Percentiles rank a stretch among this genome's conserved stretches.
Evolutionary conservation across 1,284 basidiomycete genomes (phyloP).

Genomic region (Thelephora terrestris): DNA sequence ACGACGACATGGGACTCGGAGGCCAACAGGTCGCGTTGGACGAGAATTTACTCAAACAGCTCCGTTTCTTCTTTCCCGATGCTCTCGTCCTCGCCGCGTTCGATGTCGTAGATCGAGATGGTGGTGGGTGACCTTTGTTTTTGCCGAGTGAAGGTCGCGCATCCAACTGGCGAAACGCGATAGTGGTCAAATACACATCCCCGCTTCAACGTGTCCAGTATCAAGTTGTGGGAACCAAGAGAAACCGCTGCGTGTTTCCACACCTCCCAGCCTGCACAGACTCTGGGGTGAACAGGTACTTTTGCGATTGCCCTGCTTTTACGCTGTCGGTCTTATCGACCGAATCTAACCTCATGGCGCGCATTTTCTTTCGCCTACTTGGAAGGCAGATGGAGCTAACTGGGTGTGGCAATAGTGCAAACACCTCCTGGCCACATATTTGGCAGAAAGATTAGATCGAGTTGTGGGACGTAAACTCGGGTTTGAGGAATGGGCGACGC

Average conservation of each 20-base stretch:
- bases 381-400: neutral
- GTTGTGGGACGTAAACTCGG: neutral
- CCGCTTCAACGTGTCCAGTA: constrained; percentile 49
- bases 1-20: too few species aligned
- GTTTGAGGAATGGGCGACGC: neutral
- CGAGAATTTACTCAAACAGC: constrained; percentile 42
- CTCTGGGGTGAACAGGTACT: constrained; percentile 32
- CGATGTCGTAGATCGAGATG: constrained; percentile 59
- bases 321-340: constrained; percentile 48
- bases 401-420: constrained; percentile 46
- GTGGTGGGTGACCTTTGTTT: constrained; percentile 31
- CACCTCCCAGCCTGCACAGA: constrained; percentile 27
- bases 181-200: constrained; percentile 55
- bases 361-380: neutral
- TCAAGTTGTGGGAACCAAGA: constrained; percentile 55
- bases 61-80: constrained; percentile 51
- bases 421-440: constrained; percentile 55
- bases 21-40: too few species aligned
- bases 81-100: constrained; percentile 52
- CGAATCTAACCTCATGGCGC: constrained; percentile 55
- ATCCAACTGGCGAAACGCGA: neutral
- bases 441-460: constrained; percentile 31
- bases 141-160: neutral
- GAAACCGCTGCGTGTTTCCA: constrained; percentile 51
- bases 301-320: constrained; percentile 68